These are phyloP conservation scores for Penicillium ucsense DNA, from an alignment of 495 filamentous ascomycete species.

Conservation along the genomic window DNA sequence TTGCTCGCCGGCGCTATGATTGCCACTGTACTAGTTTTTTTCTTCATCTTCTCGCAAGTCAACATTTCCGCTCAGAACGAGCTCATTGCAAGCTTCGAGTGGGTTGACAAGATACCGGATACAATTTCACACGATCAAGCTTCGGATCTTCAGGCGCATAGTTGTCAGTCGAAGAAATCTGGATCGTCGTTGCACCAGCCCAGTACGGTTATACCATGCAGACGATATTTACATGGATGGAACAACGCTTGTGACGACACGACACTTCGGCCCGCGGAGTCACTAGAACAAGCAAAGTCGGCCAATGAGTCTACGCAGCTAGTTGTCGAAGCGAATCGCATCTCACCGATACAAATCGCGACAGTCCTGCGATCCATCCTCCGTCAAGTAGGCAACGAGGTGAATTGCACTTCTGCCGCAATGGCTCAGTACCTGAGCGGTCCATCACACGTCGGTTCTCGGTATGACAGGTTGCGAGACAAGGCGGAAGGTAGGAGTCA, in stretches of 20 bases:
- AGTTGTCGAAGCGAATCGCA: not conserved
- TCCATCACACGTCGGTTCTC: constrained; percentile 2
- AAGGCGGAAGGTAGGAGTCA: not conserved
- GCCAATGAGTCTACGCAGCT: not conserved
- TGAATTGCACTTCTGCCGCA: no score
- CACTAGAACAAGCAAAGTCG: not conserved
- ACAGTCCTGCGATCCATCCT: constrained; percentile 2
- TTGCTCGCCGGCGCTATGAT: constrained; percentile 2
- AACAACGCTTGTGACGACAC: constrained; percentile 4
- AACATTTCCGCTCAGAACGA: no score
- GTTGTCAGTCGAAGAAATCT: no score
- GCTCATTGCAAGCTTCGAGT: no score
- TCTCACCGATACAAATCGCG: not conserved
- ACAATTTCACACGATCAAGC: no score
- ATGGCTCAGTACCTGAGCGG: not conserved
- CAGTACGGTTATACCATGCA: not conserved
- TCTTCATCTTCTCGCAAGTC: not conserved
- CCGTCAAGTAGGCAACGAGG: no score
- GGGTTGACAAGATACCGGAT: no score
- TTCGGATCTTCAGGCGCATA: no score
- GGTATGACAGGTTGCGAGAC: constrained; percentile 17
- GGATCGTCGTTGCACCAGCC: no score
- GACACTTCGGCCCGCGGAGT: constrained; percentile 1
- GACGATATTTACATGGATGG: not conserved
- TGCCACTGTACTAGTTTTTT: constrained; percentile 3